Base-by-base conservation (phyloP, 495 filamentous ascomycete genomes). In the Penicillium coprophilum region DNA sequence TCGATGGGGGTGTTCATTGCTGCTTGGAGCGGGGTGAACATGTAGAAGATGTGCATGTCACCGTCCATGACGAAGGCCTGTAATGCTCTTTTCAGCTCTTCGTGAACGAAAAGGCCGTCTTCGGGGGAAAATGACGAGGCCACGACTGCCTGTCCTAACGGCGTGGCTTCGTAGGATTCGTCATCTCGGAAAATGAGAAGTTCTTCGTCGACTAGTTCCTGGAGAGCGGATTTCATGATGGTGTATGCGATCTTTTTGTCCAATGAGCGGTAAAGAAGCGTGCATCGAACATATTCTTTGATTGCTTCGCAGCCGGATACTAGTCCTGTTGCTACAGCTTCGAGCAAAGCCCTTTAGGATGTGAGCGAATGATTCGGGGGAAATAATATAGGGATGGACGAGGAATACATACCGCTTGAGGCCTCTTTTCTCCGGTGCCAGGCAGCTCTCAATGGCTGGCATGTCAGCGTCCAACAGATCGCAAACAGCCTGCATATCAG, bases 21-120 rank as follows among this genome's bases (percentile, higher is more conserved):
- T 7, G 68, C 71, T 34, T 82, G 71, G 11, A 92, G 77, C 1
- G 90, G 90, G 0, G 90, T 92, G 56, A 92, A 91, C 56, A 84
- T 85, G 66, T 92, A 94, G 46, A 92, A 80, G 36, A 91, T 78
- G 62, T 94, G 90, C 86, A 94, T 86, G 46, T 94, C 90, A 17
- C 87, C 87, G 62, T 91, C 88, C 81, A 94, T 84, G 17, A 91
- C 89, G 55, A 94, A 94, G 6, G 85, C 87, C 46, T 82, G 76
- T 3, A 92, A 67, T 1, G 90, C 87, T 56, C 79, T 77, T 54
- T 77, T 77, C 51, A 92, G 74, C 61, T 92, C 90, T 45, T 81
- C 75, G 58, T 91, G 76, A 8, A 92, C 76, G 61, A 91, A 92
- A 1, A 90, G 67, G 2, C 90, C 90, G 62, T 92, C 90, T 56